Percentiles rank a stretch among this genome's conserved stretches.
Evolutionary conservation across 805 yeast genomes (phyloP).

Genomic region (Priceomyces melissophilus): DNA sequence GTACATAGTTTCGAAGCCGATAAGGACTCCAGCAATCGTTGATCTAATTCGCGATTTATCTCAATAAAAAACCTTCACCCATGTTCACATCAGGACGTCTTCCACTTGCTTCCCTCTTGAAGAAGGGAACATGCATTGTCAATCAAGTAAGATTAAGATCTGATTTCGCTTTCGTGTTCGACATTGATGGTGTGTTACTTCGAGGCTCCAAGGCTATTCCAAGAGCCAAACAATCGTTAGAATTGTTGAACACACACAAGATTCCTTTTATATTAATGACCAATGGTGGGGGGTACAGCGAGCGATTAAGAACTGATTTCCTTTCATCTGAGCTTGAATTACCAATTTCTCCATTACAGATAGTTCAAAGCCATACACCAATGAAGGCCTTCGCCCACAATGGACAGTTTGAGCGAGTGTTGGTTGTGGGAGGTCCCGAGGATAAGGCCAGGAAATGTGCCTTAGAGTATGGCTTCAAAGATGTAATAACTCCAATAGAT

Average conservation of each 20-base stretch:
- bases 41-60: too few relatives aligned
- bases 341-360: conserved; percentile 54
- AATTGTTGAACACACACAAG: conserved; percentile 46
- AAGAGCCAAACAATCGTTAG: conserved; percentile 59
- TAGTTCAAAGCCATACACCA: conserved; percentile 88
- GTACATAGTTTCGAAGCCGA: too few relatives aligned
- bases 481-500: conserved; percentile 73
- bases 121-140: too few relatives aligned
- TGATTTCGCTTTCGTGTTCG: conserved; percentile 35
- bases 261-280: conserved; percentile 83
- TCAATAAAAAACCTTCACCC: too few relatives aligned
- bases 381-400: conserved; percentile 55
- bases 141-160: conserved; percentile 1
- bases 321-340: conserved; percentile 45
- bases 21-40: too few relatives aligned
- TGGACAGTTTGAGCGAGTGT: conserved; percentile 50
- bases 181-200: conserved; percentile 83
- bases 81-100: too few relatives aligned
- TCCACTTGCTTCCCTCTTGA: too few relatives aligned
- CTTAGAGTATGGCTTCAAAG: conserved; percentile 67
- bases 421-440: conserved; percentile 81
- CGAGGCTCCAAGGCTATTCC: conserved; percentile 69
- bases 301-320: conserved; percentile 53
- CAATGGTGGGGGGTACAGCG: conserved; percentile 85
- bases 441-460: conserved; percentile 75